Conservation (phyloP, 1,284 basidiomycete species). For the Trichosporon sp. region DNA sequence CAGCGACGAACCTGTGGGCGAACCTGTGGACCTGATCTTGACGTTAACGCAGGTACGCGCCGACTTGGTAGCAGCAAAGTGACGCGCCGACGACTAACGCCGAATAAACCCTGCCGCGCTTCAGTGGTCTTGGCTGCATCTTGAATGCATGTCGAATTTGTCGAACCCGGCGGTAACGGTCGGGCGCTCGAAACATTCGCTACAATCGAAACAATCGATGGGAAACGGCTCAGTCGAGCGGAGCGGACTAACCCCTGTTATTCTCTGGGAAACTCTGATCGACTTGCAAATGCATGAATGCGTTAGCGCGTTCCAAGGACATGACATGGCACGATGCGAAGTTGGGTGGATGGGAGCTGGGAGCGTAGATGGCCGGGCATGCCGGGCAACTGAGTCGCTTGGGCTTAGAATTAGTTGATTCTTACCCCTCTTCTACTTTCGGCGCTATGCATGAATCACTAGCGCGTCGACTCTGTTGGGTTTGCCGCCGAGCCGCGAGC, state of each 20-base stretch:
- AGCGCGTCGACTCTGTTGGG: neutral
- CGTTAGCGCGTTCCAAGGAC: neutral
- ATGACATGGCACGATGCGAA: neutral
- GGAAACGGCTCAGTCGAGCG: neutral
- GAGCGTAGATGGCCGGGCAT: neutral
- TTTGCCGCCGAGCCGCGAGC: neutral
- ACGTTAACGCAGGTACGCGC: neutral
- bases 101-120: conserved; percentile 1
- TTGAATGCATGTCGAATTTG: no score
- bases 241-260: neutral
- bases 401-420: no score
- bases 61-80: neutral
- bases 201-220: neutral
- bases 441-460: conserved; percentile 12
- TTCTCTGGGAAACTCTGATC: neutral
- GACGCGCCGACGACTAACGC: conserved; percentile 5
- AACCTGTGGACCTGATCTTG: no score
- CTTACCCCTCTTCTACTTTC: neutral
- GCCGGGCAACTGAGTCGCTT: neutral
- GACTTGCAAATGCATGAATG: neutral
- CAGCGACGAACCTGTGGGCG: neutral
- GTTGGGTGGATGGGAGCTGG: no score
- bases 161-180: no score
- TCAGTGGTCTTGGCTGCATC: no score
- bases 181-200: no score